Base-by-base conservation (phyloP, 2,329 filamentous ascomycete genomes). In the Claviceps humidiphila region DNA sequence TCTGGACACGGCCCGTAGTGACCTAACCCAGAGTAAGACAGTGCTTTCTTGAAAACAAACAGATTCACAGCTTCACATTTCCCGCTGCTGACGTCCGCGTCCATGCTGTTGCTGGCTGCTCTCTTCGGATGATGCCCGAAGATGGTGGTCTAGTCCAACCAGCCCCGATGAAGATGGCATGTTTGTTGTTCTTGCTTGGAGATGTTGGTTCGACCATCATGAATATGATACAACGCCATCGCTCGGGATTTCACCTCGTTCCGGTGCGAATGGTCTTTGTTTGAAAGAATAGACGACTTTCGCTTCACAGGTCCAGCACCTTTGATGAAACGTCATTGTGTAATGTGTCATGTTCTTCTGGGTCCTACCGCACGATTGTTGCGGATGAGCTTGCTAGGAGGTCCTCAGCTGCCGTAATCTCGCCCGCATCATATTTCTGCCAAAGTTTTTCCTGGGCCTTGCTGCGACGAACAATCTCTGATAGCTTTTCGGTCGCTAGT, bases 401-500 rank as follows among this genome's bases (percentile, higher is more conserved):
- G 58, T 82, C 80, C 59, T 80, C 76, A 48, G 84, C 85, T 13
- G 87, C 87, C 59, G 78, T 77, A 49, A 94, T 70, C 64, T 94
- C 87, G 3, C 77, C 76, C 60, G 78, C 72, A 53, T 84, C 80
- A 66, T 87, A 91, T 8, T 87, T 87, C 61, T 79, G 74, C 84
- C 85, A 89, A 17, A 78, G 77, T 56, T 74, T 74, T 65, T 88
- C 78, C 53, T 77, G 71, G 49, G 76, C 73, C 39, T 74, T 69
- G 63, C 78, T 74, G 55, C 77, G 77, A 55, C 85, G 76, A 55
- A 90, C 80, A 59, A 93, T 90, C 64, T 91, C 86, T 1, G 78
- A 77, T 14, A 94, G 74, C 67, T 89, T 90, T 53, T 74, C 72
- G 1, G 85, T 91, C 22, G 88, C 86, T 53, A 78, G 66, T 63